Evolutionary conservation across 192 early-diverging fungal genomes (phyloP), one percentile per base, ranked within the genome.

Genomic region (Backusella australiensis): DNA sequence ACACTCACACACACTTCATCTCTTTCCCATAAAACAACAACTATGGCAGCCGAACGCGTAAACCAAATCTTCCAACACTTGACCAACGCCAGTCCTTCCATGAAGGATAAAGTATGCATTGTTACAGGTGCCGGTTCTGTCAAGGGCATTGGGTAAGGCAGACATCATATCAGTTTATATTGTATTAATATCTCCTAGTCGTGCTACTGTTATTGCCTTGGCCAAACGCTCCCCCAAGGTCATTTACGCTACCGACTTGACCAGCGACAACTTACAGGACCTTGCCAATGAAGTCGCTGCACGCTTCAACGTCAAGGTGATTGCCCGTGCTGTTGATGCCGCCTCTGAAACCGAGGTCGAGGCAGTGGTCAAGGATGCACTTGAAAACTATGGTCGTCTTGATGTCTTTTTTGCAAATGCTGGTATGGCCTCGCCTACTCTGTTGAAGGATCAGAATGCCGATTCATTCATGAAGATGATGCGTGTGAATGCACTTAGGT

Each of bases 361-460:
- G 26, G 42, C 9, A 4, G 49, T 89, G 6, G 49, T 87, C 19
- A 38, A 87, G 0, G 77, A 82, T 17, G 85, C 85, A 3, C 72
- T 88, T 53, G 52, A 59, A n/a, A 72, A 65, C 2, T 88, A 80
- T 75, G 86, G 86, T 19, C 66, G 86, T 21, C 39, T 88, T 21
- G 86, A 88, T 75, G 86, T 88, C 7, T 88, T 89, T 35, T 87
- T 84, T 63, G 86, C 86, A 19, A 88, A 88, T 74, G 86, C 86
- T 34, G 86, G 84, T 73, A 72, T 81, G 19, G 71, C 79, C n/a
- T 65, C 75, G 8, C 74, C 69, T 36, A 34, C 66, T 2, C 75
- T 32, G 41, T 52, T 86, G 26, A 74, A 80, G 32, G 71, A 84
- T 70, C 66, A 77, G 68, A 68, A 49, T 42, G 81, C 78, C 2